phyloP scores from a whole-genome alignment of 1,284 basidiomycete species.

The Anthracocystis walkeri region DNA sequence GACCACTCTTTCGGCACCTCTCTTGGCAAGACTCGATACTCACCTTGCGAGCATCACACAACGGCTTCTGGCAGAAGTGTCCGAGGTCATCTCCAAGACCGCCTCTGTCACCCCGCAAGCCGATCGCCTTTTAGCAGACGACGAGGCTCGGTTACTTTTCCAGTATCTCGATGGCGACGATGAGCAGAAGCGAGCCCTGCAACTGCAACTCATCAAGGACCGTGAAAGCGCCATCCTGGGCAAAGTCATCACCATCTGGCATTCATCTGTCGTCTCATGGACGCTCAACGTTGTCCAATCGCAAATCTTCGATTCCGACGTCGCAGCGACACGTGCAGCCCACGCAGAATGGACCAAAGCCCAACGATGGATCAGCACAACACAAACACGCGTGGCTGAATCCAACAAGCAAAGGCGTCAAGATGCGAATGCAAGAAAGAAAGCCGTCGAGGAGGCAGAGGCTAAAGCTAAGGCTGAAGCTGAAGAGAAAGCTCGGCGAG shows the following conservation, averaged over 20 bases:
- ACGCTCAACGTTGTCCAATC: slow-evolving; percentile 12
- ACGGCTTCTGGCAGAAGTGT: slow-evolving; percentile 10
- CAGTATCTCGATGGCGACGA: slow-evolving; percentile 7
- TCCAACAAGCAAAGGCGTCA: slow-evolving; percentile 5
- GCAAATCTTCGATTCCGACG: slow-evolving; percentile 6
- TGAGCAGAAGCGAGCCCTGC: background rate
- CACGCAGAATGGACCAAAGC: background rate
- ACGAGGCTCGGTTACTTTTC: slow-evolving; percentile 6
- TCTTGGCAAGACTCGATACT: slow-evolving; percentile 2
- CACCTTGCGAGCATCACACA: slow-evolving; percentile 14
- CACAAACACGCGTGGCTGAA: background rate
- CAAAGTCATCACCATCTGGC: slow-evolving; percentile 23
- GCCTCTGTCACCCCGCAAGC: background rate
- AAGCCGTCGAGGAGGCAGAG: slow-evolving; percentile 8
- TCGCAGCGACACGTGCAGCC: background rate
- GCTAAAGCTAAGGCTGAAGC: background rate
- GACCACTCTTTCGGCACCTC: background rate
- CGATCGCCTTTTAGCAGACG: slow-evolving; percentile 5
- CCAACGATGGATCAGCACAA: slow-evolving; percentile 13
- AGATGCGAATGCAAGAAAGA: slow-evolving; percentile 15
- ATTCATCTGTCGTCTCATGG: slow-evolving; percentile 30
- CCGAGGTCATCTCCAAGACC: slow-evolving; percentile 7
- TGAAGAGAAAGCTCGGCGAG: slow-evolving; percentile 1
- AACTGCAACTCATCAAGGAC: slow-evolving; percentile 18
- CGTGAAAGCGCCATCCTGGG: slow-evolving; percentile 15